phyloP scores from a whole-genome alignment of 1,139 yeast species.

The Kodamaea plutei region DNA sequence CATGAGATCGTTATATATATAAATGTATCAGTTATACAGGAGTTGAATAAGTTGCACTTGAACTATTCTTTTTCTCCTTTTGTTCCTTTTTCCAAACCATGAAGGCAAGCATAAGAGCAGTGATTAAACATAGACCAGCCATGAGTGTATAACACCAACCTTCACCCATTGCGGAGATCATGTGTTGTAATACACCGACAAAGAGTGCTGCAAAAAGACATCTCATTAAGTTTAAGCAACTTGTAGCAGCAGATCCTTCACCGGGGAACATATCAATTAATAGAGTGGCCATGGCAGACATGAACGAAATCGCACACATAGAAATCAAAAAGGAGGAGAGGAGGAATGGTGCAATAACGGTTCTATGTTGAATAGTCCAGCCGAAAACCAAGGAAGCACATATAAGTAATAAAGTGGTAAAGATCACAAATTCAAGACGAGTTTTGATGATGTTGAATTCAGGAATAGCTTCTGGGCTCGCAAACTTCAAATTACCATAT shows the following conservation, averaged over 20 bases:
- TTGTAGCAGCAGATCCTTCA: constrained; percentile 28
- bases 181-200: constrained; percentile 20
- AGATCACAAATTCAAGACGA: constrained; percentile 22
- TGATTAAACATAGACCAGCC: constrained; percentile 15
- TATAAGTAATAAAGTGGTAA: constrained; percentile 28
- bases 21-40: too few species aligned
- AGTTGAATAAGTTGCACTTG: too few species aligned
- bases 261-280: constrained; percentile 29
- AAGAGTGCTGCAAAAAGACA: constrained; percentile 21
- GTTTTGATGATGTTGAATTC: constrained; percentile 25
- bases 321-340: constrained; percentile 54
- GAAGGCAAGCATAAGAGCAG: constrained; percentile 5
- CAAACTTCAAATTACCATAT: constrained; percentile 19
- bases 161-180: constrained; percentile 18
- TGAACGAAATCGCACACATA: constrained; percentile 29
- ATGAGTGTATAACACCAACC: constrained; percentile 23
- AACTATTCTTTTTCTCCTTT: background rate
- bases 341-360: constrained; percentile 52
- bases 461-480: constrained; percentile 18
- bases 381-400: constrained; percentile 54
- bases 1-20: background rate
- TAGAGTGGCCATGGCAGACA: constrained; percentile 25
- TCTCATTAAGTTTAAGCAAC: constrained; percentile 28
- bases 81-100: constrained; percentile 4
- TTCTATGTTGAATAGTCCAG: constrained; percentile 57